Evolutionary conservation across 148 eudicot species (phyloP).

Genomic region (Silene latifolia): DNA sequence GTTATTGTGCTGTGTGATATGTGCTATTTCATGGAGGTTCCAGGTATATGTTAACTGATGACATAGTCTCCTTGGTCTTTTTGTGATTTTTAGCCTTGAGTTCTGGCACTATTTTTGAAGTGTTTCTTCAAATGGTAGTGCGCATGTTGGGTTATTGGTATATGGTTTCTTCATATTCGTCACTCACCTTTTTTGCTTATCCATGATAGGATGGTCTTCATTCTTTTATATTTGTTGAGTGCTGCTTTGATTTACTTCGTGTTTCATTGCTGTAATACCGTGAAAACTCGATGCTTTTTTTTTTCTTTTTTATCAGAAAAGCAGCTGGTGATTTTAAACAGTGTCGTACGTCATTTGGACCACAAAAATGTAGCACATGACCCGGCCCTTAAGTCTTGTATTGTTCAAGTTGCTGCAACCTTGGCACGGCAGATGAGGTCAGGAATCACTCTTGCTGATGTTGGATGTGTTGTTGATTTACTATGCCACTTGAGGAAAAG

Average conservation of each 20-base stretch:
- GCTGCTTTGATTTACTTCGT: no score
- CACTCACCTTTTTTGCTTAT: not conserved
- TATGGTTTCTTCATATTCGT: not conserved
- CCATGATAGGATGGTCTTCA: no score
- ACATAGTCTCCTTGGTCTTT: not conserved
- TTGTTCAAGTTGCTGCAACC: slow-evolving; percentile 69
- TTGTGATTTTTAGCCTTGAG: not conserved
- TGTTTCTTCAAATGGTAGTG: not conserved
- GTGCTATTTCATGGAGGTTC: slow-evolving; percentile 60
- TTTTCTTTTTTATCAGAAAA: slow-evolving; percentile 42
- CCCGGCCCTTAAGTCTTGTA: slow-evolving; percentile 59
- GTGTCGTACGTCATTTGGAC: slow-evolving; percentile 86
- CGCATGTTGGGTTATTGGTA: no score
- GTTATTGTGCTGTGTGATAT: slow-evolving; percentile 70
- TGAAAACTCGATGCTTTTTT: not conserved
- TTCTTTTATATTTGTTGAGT: no score
- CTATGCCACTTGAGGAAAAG: slow-evolving; percentile 83
- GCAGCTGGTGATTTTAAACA: slow-evolving; percentile 57
- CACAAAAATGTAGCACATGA: slow-evolving; percentile 86
- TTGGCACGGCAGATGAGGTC: slow-evolving; percentile 80
- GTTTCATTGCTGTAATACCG: not conserved
- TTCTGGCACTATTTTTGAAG: not conserved
- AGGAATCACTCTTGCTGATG: slow-evolving; percentile 49
- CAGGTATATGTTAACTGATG: slow-evolving; percentile 40
- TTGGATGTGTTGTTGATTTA: slow-evolving; percentile 77